Evolutionary conservation across 2,329 filamentous ascomycete species (phyloP).

Genomic region (Diaporthe eres): DNA sequence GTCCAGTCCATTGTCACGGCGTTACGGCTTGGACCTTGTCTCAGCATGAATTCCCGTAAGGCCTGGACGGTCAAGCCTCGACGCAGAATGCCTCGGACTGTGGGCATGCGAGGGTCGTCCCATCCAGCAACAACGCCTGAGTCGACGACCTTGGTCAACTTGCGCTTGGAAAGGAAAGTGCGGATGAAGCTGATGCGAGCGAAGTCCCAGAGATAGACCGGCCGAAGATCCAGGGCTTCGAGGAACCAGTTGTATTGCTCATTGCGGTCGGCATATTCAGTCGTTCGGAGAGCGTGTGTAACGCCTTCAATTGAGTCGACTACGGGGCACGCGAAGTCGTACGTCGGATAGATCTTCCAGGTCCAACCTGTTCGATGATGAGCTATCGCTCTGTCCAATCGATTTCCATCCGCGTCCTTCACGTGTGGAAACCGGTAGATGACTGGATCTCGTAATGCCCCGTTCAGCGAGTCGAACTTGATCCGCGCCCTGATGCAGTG

Average conservation of each 20-base stretch:
- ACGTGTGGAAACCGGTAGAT: constrained; percentile 84
- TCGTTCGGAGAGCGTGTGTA: constrained; percentile 86
- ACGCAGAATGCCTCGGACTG: constrained; percentile 82
- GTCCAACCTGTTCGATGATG: constrained; percentile 84
- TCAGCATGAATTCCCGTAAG: constrained; percentile 86
- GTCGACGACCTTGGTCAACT: constrained; percentile 86
- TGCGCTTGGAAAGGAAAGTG: constrained; percentile 88
- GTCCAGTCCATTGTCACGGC: constrained; percentile 89
- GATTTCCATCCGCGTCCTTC: neutral
- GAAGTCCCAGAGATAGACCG: constrained; percentile 89
- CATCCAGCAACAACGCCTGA: constrained; percentile 83
- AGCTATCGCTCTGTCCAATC: constrained; percentile 69
- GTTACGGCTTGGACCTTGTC: constrained; percentile 87
- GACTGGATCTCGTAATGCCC: constrained; percentile 95
- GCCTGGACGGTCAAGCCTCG: constrained; percentile 85
- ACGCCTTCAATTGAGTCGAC: constrained; percentile 86
- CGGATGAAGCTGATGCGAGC: constrained; percentile 86
- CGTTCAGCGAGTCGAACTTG: constrained; percentile 91
- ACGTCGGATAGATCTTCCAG: constrained; percentile 91
- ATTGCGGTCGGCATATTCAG: constrained; percentile 90
- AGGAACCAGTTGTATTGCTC: constrained; percentile 90
- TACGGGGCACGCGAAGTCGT: constrained; percentile 88
- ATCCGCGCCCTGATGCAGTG: constrained; percentile 98
- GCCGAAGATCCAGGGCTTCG: constrained; percentile 78
- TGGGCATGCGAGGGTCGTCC: constrained; percentile 91